Evolutionary conservation across 192 early-diverging fungal species (phyloP), one percentile per base, ranked within the genome.

Genomic region (Radiomyces spectabilis): DNA sequence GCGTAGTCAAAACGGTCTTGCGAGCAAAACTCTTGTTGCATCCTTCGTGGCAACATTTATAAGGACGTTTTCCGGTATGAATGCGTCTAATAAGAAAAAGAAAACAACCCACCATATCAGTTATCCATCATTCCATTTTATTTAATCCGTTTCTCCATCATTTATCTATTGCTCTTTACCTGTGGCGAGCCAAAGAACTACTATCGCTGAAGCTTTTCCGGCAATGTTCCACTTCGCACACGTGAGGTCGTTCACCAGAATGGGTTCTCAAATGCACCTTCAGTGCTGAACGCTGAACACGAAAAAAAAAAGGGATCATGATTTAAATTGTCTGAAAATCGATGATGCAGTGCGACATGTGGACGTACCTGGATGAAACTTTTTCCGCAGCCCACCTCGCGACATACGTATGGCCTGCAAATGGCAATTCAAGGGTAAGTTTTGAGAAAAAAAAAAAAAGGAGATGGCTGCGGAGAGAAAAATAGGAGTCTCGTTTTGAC

Each of bases 261-360:
- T 89, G 87, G 1, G 83, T 87, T 61, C 89, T 80, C 47, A 76
- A 65, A 65, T 92, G 89, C 22, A 92, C 87, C 3, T 82, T 87
- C 53, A 92, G 64, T 47, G 89, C 89, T 7, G 85, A 89, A 40
- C 85, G 73, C 79, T 92, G 55, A 12, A 47, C 24, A 34, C 18
- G 22, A 18, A 33, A n/a, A n/a, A n/a, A n/a, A n/a, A n/a, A n/a
- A n/a, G n/a, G n/a, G n/a, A n/a, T n/a, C n/a, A n/a, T n/a, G n/a
- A n/a, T n/a, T n/a, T n/a, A n/a, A n/a, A n/a, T n/a, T n/a, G n/a
- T n/a, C n/a, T n/a, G n/a, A n/a, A n/a, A n/a, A n/a, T n/a, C n/a
- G n/a, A n/a, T n/a, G n/a, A n/a, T n/a, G n/a, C n/a, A n/a, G n/a
- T n/a, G n/a, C n/a, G n/a, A n/a, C n/a, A n/a, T n/a, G 4, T 32